These are phyloP conservation scores for Alloteropsis angusta DNA, from an alignment of 202 grass and related monocot species.

Conservation along the genomic window DNA sequence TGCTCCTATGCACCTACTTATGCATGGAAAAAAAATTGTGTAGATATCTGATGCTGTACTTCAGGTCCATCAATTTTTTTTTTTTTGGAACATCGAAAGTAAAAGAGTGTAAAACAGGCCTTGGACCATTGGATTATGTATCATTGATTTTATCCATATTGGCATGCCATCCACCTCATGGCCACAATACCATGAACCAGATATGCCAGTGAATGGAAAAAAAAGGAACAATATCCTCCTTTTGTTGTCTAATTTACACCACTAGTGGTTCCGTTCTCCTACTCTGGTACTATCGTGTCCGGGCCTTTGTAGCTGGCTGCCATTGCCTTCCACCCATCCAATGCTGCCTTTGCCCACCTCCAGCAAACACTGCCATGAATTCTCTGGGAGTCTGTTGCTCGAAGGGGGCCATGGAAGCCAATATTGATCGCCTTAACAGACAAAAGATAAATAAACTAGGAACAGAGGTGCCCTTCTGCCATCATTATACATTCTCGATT, in stretches of 20 bases:
- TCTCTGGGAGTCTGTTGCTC: background rate
- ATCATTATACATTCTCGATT: background rate
- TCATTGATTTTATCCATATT: background rate
- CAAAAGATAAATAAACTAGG: background rate
- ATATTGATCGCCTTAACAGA: background rate
- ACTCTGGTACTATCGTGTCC: background rate
- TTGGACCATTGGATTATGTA: background rate
- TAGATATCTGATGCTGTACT: background rate
- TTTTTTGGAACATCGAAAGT: too few relatives aligned
- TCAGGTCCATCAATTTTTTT: background rate
- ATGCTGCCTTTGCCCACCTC: background rate
- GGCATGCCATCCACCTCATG: too few relatives aligned
- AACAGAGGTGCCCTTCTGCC: background rate
- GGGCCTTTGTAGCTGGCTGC: background rate
- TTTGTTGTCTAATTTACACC: background rate
- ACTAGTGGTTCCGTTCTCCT: background rate
- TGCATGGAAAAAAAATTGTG: constrained; percentile 6
- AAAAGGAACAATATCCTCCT: background rate
- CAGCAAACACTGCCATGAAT: background rate
- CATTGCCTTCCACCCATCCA: background rate
- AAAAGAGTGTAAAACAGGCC: background rate
- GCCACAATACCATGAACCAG: background rate
- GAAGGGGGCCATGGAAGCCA: background rate
- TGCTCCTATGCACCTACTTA: background rate
- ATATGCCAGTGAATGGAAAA: background rate